phyloP scores from a whole-genome alignment of 305 asterid genomes.

The Fraxinus xanthoxyloides region DNA sequence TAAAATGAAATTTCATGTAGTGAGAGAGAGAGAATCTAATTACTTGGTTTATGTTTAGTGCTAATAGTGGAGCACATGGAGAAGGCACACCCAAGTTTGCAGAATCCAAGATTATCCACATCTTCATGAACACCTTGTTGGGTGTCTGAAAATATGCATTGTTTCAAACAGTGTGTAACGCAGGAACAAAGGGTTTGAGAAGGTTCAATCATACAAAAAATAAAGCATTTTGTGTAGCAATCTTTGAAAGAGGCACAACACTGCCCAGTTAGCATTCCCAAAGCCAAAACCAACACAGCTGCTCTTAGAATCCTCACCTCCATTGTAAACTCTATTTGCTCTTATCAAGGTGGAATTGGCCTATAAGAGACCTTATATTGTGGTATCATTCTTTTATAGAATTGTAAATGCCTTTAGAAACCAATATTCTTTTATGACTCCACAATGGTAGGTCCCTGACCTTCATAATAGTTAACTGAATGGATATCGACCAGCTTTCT shows the following conservation, averaged over 20 bases:
- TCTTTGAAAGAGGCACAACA: constrained; percentile 60
- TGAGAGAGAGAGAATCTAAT: constrained; percentile 3
- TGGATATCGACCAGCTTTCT: not conserved
- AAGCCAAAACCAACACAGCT: constrained; percentile 25
- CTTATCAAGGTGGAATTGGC: constrained; percentile 4
- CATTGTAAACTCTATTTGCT: constrained; percentile 16
- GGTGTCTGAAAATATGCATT: constrained; percentile 63
- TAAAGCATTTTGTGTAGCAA: constrained; percentile 83
- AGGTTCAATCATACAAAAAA: constrained; percentile 86
- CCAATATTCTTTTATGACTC: not conserved
- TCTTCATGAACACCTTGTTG: constrained; percentile 26
- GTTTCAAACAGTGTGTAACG: constrained; percentile 77
- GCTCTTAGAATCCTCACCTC: constrained; percentile 24
- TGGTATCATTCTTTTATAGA: not conserved
- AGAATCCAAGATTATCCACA: constrained; percentile 49
- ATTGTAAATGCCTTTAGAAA: not conserved
- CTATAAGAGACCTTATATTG: constrained; percentile 3
- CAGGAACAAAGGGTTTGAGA: constrained; percentile 75
- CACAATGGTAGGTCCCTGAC: not conserved
- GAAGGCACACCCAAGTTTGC: constrained; percentile 89
- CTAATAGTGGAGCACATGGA: constrained; percentile 68
- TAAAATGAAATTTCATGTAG: not conserved
- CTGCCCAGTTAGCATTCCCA: constrained; percentile 42
- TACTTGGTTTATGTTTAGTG: constrained; percentile 66
- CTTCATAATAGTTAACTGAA: not conserved